Base-by-base conservation (phyloP, 805 yeast species). In the Yamadazyma endophytica region DNA sequence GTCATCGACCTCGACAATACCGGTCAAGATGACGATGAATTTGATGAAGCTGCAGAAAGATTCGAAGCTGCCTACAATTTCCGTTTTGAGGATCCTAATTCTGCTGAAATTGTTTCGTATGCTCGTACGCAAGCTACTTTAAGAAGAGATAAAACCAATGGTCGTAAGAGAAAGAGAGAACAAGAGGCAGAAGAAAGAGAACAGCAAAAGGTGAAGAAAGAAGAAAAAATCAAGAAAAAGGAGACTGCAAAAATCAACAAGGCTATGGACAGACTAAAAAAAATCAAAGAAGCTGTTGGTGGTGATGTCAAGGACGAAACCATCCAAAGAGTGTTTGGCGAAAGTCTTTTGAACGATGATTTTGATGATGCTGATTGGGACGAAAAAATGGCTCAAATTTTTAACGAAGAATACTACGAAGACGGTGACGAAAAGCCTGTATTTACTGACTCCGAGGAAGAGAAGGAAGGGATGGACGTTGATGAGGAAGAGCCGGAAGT, bases 291-390 rank as follows among this genome's bases (percentile, higher is more conserved):
- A 40, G 86, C 82, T 2, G 77, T 82, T 17, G 92, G 89, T 2
- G 75, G 67, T 13, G 79, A 73, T 13, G 66, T 75, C 13, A 69
- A 69, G 13, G 82, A 80, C 38, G 81, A 75, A 23, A 64, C 68
- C 1, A 72, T 79, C 38, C 70, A 76, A 24, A 68, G 65, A 30
- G 85, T 81, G 17, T 77, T 89, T 48, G 86, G 89, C 9, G 82
- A 81, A 32, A 72, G 81, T 27, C 70, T 90, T 44, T 62, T 92
- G 39, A 83, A 84, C 24, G 94, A 83, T 30, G 97, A 92, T 50
- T 92, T 86, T 54, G 87, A 85, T 44, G 87, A 82, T 48, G 74
- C 80, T 17, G 95, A 86, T 39, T 92, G 97, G 97, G 97, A 92
- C 55, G 63, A 58, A 35, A 78, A 85, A 40, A 79, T 92, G 80